Base-by-base conservation (phyloP, 2,329 filamentous ascomycete genomes). In the Fusarium nurragi region DNA sequence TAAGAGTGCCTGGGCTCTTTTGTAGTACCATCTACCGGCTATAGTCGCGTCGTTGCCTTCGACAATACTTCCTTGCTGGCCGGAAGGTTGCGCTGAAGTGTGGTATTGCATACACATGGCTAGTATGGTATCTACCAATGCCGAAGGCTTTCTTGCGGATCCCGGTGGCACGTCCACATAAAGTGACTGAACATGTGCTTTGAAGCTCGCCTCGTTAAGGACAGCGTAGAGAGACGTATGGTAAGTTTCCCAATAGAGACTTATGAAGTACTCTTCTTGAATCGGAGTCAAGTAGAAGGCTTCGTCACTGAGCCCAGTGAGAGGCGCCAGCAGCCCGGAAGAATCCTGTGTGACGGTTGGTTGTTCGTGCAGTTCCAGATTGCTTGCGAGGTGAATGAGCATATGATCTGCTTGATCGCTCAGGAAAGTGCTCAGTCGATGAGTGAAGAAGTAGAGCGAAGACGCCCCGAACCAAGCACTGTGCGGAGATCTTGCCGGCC, bases 101-200 rank as follows among this genome's bases (percentile, higher is more conserved):
- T 46, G 47, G 6, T 60, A 60, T 1, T 60, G 57, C 55, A 60
- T 60, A 1, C 57, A 60, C 57, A 60, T 60, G 1, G 57, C 57
- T 4, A 60, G 26, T 10, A 60, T 60, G 14, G 60, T 60, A 3
- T 60, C 56, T 0, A 60, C 39, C 4, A 60, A 25, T 2, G 46
- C 56, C 4, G 56, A 60, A 1, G 49, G 39, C 3, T 36, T 60
- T 9, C 56, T 45, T 2, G 23, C 34, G 5, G 57, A 32, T 2
- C 56, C 56, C 4, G 54, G 22, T 0, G 54, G 56, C 3, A 60
- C 46, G 7, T 60, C 23, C 1, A 60, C 10, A 14, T 60, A 60
- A 0, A 60, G 34, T 0, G 46, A 46, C 2, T 60, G 56, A 2
- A 60, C 13, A 5, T 60, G 55, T 0, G 54, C 19, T 7, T 60